Conservation (phyloP, 148 eudicot species). For the Vaccinium vitisidaea region DNA sequence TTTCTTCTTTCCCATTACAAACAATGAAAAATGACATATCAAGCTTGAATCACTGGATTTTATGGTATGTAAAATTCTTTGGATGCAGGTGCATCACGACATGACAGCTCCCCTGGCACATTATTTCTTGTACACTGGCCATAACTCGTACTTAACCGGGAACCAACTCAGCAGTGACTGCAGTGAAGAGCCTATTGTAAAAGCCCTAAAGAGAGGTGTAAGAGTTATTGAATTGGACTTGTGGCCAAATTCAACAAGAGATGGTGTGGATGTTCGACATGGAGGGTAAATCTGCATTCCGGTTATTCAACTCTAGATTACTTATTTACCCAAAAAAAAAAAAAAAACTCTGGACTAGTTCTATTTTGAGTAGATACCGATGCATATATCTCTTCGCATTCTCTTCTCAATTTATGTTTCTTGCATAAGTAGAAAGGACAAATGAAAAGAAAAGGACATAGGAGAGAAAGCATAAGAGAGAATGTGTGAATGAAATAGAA, state of each 20-base stretch:
- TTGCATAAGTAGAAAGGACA: not conserved
- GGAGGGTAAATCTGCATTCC: conserved; percentile 49
- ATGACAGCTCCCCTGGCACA: conserved; percentile 66
- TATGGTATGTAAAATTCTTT: conserved; percentile 19
- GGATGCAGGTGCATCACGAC: conserved; percentile 56
- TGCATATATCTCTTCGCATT: not conserved
- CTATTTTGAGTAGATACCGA: not conserved
- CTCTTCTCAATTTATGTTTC: not conserved
- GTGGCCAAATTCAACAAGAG: conserved; percentile 47
- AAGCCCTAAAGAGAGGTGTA: conserved; percentile 52
- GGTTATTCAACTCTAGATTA: not conserved
- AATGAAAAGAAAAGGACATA: not conserved
- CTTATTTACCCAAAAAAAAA: too few species aligned
- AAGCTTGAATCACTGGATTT: conserved; percentile 14
- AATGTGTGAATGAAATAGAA: not conserved
- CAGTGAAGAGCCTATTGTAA: conserved; percentile 52
- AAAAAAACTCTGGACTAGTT: not conserved
- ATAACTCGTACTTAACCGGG: conserved; percentile 78
- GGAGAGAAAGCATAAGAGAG: not conserved
- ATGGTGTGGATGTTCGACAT: conserved; percentile 51
- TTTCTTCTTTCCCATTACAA: not conserved
- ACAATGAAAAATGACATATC: not conserved
- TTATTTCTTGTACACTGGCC: conserved; percentile 70
- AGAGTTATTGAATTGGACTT: conserved; percentile 74
- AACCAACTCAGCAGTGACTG: conserved; percentile 62